phyloP scores from a whole-genome alignment of 805 yeast genomes.

The Lipomyces lipofer region DNA sequence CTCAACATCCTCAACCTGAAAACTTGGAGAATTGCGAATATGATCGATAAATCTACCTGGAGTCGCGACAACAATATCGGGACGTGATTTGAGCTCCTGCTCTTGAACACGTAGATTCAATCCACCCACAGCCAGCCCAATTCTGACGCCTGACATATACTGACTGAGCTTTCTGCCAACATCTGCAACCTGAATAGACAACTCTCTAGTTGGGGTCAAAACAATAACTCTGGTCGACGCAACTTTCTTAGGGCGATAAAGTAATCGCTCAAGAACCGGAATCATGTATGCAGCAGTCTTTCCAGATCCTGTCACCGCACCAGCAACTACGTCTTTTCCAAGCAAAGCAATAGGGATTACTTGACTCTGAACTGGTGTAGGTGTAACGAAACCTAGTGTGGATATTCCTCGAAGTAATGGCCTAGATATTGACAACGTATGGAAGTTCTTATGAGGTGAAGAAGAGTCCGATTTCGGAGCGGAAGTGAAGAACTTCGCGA shows the following conservation, averaged over 20 bases:
- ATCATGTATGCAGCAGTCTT: constrained; percentile 98
- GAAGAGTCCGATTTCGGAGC: constrained; percentile 53
- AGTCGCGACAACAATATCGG: constrained; percentile 95
- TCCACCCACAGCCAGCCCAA: constrained; percentile 98
- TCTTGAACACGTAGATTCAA: constrained; percentile 93
- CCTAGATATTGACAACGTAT: constrained; percentile 77
- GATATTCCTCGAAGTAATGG: constrained; percentile 84
- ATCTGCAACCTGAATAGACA: constrained; percentile 93
- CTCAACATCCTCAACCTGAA: constrained; percentile 87
- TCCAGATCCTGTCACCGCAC: constrained; percentile 99
- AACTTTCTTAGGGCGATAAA: constrained; percentile 82
- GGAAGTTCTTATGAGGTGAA: constrained; percentile 64
- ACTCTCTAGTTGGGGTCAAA: constrained; percentile 94
- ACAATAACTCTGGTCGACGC: constrained; percentile 90
- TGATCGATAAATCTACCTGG: constrained; percentile 99
- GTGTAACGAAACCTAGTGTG: constrained; percentile 77
- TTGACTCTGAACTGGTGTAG: constrained; percentile 92
- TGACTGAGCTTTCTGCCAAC: constrained; percentile 85
- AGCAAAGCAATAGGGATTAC: constrained; percentile 88
- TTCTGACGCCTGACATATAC: constrained; percentile 71
- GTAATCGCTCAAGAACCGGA: constrained; percentile 88
- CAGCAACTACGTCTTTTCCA: constrained; percentile 97
- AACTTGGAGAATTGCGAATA: constrained; percentile 89
- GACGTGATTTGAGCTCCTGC: constrained; percentile 85
- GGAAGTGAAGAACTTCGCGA: constrained; percentile 73